Evolutionary conservation across 805 yeast genomes (phyloP).

Genomic region (Spathaspora boniae): DNA sequence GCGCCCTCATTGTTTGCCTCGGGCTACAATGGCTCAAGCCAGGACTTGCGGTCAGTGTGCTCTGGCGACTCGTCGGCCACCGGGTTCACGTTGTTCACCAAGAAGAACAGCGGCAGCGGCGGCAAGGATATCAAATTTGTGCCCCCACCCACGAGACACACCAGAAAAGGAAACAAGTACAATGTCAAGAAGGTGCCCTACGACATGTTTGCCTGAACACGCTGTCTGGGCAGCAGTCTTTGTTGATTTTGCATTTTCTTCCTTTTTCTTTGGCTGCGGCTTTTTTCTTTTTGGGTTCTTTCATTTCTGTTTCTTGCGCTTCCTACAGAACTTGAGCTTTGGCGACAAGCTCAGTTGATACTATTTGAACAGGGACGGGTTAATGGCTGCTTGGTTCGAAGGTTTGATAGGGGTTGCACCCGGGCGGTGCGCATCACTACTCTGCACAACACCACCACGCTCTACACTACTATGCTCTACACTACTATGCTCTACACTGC

Average conservation of each 20-base stretch:
- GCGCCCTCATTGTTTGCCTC: no score
- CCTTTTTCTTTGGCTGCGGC: neutral
- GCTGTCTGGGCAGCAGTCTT: neutral
- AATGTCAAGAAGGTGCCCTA: constrained; percentile 22
- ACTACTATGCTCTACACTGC: no score
- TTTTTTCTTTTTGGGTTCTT: neutral
- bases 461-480: no score
- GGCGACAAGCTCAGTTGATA: no score
- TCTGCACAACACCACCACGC: no score
- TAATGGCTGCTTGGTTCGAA: no score
- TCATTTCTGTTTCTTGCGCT: neutral
- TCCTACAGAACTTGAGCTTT: neutral
- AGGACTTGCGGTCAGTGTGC: constrained; percentile 13
- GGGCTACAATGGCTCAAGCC: constrained; percentile 2
- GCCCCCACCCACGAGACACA: constrained; percentile 7
- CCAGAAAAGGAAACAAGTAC: constrained; percentile 21
- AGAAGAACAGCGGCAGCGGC: constrained; percentile 7
- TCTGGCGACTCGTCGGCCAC: constrained; percentile 16
- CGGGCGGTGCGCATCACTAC: no score
- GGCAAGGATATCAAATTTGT: constrained; percentile 5
- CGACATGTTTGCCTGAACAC: constrained; percentile 12
- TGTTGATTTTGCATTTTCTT: neutral
- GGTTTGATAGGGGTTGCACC: no score
- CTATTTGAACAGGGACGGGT: no score
- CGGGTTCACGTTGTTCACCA: constrained; percentile 23